Conservation (phyloP, 177 flowering plant species). For the Viscum album region DNA sequence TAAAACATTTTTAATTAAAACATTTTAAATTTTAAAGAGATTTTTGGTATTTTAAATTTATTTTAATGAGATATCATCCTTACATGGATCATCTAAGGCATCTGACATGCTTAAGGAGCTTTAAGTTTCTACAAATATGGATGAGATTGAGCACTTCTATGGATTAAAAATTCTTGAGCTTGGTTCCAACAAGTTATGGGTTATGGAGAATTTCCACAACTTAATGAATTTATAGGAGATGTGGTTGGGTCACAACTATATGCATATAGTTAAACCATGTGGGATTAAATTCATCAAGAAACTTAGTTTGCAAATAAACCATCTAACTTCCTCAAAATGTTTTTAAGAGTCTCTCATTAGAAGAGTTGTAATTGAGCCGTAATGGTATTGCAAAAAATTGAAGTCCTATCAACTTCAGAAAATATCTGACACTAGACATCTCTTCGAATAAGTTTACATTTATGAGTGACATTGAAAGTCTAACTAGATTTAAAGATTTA, state of each 20-base stretch:
- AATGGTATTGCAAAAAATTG: slow-evolving; percentile 93
- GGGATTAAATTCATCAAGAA: slow-evolving; percentile 73
- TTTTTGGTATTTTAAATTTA: slow-evolving; percentile 85
- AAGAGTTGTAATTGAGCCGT: slow-evolving; percentile 92
- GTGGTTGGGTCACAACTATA: slow-evolving; percentile 92
- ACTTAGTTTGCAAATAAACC: slow-evolving; percentile 92
- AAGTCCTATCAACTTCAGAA: slow-evolving; percentile 63
- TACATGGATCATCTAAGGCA: slow-evolving; percentile 53
- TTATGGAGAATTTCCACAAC: slow-evolving; percentile 77
- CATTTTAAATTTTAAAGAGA: too few species aligned
- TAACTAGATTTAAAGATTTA: slow-evolving; percentile 71
- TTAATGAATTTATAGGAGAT: slow-evolving; percentile 67
- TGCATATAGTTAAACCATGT: slow-evolving; percentile 58
- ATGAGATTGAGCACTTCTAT: slow-evolving; percentile 75
- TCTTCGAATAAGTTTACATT: slow-evolving; percentile 75
- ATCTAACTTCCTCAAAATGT: slow-evolving; percentile 78
- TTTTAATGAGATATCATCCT: slow-evolving; percentile 78
- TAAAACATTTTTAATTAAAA: too few species aligned
- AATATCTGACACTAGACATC: slow-evolving; percentile 79
- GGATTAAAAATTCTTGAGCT: slow-evolving; percentile 81
- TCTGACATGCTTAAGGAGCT: slow-evolving; percentile 74
- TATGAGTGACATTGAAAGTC: slow-evolving; percentile 53
- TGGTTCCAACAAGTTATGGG: slow-evolving; percentile 93
- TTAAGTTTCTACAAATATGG: slow-evolving; percentile 91
- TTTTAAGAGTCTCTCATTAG: slow-evolving; percentile 78